These are phyloP conservation scores for Komagataella ulmi DNA, from an alignment of 805 yeast species.

Conservation along the genomic window DNA sequence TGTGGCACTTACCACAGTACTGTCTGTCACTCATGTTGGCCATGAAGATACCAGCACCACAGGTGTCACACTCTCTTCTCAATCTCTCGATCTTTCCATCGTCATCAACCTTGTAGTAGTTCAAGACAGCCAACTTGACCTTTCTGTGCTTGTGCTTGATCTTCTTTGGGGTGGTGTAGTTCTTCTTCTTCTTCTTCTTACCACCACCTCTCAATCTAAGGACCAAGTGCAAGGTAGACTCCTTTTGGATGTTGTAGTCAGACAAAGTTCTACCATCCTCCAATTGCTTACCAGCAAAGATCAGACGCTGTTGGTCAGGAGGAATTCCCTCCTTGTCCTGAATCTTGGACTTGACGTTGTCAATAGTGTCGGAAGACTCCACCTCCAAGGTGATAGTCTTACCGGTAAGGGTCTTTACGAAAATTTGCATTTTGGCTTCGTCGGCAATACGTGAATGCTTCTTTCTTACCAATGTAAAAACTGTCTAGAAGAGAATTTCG, in stretches of 20 bases:
- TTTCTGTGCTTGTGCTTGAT: slow-evolving; percentile 99
- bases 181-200: slow-evolving; percentile 99
- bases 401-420: slow-evolving; percentile 82
- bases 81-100: slow-evolving; percentile 98
- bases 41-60: slow-evolving; percentile 99
- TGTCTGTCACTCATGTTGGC: slow-evolving; percentile 98
- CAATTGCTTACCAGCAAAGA: slow-evolving; percentile 99
- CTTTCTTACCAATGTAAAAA: slow-evolving; percentile 18
- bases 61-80: slow-evolving; percentile 93
- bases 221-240: slow-evolving; percentile 93
- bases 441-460: slow-evolving; percentile 22
- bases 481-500: background rate
- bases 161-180: slow-evolving; percentile 99
- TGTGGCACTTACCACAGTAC: slow-evolving; percentile 99
- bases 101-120: slow-evolving; percentile 98
- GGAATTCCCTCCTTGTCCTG: slow-evolving; percentile 99
- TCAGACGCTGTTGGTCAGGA: slow-evolving; percentile 98
- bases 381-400: slow-evolving; percentile 97
- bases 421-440: slow-evolving; percentile 41
- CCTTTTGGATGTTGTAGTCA: slow-evolving; percentile 99
- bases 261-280: slow-evolving; percentile 98
- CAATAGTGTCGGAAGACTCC: slow-evolving; percentile 97
- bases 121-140: slow-evolving; percentile 97
- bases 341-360: slow-evolving; percentile 96
- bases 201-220: slow-evolving; percentile 96